Base-by-base conservation (phyloP, 768 basidiomycete genomes). In the Suillus sp. region DNA sequence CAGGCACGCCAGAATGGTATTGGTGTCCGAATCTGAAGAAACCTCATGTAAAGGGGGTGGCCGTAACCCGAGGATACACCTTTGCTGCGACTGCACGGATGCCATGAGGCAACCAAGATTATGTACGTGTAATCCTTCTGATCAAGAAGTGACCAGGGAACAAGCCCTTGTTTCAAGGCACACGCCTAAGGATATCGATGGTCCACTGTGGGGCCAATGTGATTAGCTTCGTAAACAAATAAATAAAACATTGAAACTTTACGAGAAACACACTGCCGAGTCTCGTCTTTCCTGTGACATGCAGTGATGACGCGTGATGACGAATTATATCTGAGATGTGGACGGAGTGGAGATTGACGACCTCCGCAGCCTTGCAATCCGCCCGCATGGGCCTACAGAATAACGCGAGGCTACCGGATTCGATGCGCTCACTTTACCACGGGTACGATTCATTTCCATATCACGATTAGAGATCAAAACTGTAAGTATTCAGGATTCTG, bases 61-160 rank as follows among this genome's bases (percentile, higher is more conserved):
- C 11, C 34, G 51, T n/a, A n/a, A 53, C 25, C 16, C 27, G 48
- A 50, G 30, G 20, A 34, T 53, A 34, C 32, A 53, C 5, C 34
- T 34, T 53, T 53, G 20, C 51, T 14, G 51, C 51, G 51, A 32
- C 32, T 53, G 51, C 51, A n/a, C 51, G 51, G 51, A 34, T 53
- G 51, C 32, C 32, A 32, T n/a, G 51, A 53, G 51, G 51, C 10
- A n/a, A 32, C 30, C 20, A 53, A 20, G 32, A 53, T 53, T 3
- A 53, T 53, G 51, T 32, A 50, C 27, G 18, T 16, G 27, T 51
- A 32, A 18, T 53, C 30, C 20, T 43, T 43, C 42, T 53, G 30
- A 53, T 53, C 30, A 53, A 53, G 51, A 53, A 53, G 30, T 35
- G 51, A 53, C 30, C 4, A 32, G 30, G 6, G 51, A 53, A 34